These are phyloP conservation scores for Echinochloa phyllopogon DNA, from an alignment of 176 grass and related monocot genomes.

Conservation along the genomic window DNA sequence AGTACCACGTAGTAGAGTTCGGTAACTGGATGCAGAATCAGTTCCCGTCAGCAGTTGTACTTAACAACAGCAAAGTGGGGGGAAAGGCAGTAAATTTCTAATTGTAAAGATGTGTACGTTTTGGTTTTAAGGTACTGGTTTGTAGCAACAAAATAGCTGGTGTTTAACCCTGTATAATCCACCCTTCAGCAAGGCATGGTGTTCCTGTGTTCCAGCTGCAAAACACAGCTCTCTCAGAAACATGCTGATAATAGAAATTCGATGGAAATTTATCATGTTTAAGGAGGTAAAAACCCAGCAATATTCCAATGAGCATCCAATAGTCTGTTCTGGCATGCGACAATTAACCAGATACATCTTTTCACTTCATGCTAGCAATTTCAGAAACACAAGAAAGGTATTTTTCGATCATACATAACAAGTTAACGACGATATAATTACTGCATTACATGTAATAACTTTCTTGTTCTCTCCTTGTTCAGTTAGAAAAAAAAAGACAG, in stretches of 20 bases:
- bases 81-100: background rate
- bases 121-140: background rate
- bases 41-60: background rate
- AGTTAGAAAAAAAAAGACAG: background rate
- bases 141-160: background rate
- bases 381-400: background rate
- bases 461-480: background rate
- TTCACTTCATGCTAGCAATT: background rate
- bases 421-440: background rate
- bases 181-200: background rate
- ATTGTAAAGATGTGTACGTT: background rate
- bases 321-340: no score
- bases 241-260: background rate
- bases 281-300: no score
- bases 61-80: conserved; percentile 6
- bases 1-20: background rate
- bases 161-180: background rate
- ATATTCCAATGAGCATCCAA: no score
- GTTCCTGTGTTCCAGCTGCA: background rate
- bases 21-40: background rate
- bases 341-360: no score
- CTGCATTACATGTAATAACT: background rate
- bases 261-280: background rate
- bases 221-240: background rate
- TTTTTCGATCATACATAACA: background rate